These are phyloP conservation scores for Cicer chorassanicum DNA, from an alignment of 306 rosid genomes.

Conservation along the genomic window DNA sequence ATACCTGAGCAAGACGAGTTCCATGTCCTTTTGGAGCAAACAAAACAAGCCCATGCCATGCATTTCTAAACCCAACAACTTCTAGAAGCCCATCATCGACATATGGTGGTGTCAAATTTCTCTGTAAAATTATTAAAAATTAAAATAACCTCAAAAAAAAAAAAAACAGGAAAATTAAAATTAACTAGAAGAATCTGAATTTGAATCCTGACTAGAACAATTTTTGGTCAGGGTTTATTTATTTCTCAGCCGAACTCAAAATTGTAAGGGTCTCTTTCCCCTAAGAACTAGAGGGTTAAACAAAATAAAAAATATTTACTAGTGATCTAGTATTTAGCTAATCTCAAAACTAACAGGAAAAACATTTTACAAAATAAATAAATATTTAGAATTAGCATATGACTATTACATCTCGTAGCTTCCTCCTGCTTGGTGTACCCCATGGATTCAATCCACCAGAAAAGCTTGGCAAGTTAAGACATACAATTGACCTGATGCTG, in stretches of 20 bases:
- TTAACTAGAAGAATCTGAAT: not conserved
- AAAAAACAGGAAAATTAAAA: not conserved
- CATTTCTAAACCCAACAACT: constrained; percentile 92
- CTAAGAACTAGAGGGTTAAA: no score
- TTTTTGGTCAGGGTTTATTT: no score
- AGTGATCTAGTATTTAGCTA: not conserved
- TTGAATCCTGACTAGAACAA: no score
- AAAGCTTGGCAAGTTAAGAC: constrained; percentile 98
- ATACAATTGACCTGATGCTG: constrained; percentile 91
- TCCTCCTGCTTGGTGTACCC: constrained; percentile 76
- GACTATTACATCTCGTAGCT: constrained; percentile 56
- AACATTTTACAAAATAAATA: not conserved
- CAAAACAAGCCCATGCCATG: constrained; percentile 97
- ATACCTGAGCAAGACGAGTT: constrained; percentile 97
- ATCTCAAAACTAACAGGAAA: not conserved
- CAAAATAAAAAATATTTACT: not conserved
- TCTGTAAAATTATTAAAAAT: constrained; percentile 51
- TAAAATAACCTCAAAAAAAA: constrained; percentile 3
- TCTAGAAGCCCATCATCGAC: constrained; percentile 94
- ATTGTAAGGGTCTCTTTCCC: no score
- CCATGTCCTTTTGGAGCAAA: constrained; percentile 96
- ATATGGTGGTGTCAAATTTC: constrained; percentile 74
- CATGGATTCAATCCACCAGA: constrained; percentile 97
- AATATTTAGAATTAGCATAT: constrained; percentile 29
- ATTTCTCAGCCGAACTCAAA: no score